phyloP scores from a whole-genome alignment of 23 red algal species.

The Chondrus crispus region DNA sequence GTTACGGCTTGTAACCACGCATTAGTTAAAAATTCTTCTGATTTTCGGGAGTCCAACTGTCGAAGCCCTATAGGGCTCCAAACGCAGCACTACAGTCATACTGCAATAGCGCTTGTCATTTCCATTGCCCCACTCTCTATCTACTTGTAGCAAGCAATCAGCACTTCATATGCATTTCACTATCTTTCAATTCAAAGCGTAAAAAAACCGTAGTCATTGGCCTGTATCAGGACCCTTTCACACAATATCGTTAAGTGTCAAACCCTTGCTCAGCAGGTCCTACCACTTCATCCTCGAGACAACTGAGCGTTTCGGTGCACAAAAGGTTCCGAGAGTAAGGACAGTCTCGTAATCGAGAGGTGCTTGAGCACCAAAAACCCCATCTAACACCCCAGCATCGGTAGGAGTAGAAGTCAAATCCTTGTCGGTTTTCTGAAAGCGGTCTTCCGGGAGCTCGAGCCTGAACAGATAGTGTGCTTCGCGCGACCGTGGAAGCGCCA shows the following conservation, averaged over 20 bases:
- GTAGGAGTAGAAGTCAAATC: slow-evolving; percentile 38
- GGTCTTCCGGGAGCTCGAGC: slow-evolving; percentile 39
- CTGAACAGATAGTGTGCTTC: slow-evolving; percentile 40
- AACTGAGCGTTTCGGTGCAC: slow-evolving; percentile 21
- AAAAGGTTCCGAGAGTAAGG: slow-evolving; percentile 39
- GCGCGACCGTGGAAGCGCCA: slow-evolving; percentile 40
- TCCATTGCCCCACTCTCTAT: no score
- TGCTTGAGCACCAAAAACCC: slow-evolving; percentile 46
- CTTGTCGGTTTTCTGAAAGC: slow-evolving; percentile 58
- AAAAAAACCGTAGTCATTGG: no score
- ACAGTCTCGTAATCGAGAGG: slow-evolving; percentile 57
- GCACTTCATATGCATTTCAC: no score
- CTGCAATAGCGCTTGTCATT: no score
- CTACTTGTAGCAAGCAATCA: no score
- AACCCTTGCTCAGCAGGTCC: slow-evolving; percentile 22
- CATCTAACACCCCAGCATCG: slow-evolving; percentile 35
- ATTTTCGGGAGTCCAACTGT: no score
- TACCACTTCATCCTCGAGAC: background rate
- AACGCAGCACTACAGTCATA: no score
- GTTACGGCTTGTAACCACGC: no score
- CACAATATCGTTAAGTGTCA: slow-evolving; percentile 43
- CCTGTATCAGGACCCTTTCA: slow-evolving; percentile 17
- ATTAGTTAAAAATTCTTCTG: no score
- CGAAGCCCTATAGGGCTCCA: no score
- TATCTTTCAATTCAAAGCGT: no score